Evolutionary conservation across 2,329 filamentous ascomycete species (phyloP).

Genomic region (Mollisia scopiformis): DNA sequence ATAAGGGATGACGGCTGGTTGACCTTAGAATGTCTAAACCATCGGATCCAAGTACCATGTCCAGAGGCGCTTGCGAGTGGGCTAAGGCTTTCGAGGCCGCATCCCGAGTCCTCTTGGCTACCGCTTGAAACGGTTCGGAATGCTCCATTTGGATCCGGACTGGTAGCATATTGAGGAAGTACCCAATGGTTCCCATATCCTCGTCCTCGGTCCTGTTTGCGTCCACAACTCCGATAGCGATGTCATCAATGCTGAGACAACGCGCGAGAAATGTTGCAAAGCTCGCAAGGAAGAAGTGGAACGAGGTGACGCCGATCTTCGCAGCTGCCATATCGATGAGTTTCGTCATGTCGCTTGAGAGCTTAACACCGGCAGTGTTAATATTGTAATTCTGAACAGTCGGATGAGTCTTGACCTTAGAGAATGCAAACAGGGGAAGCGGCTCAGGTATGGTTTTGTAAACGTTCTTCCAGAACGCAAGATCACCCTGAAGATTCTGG

Average conservation of each 20-base stretch:
- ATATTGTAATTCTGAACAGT: too few relatives aligned
- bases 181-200: neutral
- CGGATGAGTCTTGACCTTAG: too few relatives aligned
- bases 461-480: too few relatives aligned
- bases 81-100: neutral
- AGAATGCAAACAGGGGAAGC: too few relatives aligned
- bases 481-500: too few relatives aligned
- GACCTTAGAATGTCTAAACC: too few relatives aligned
- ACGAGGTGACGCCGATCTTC: neutral
- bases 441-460: too few relatives aligned
- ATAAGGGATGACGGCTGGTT: neutral
- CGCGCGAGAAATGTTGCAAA: neutral
- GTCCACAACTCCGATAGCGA: neutral
- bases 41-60: neutral
- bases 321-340: neutral
- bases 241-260: neutral
- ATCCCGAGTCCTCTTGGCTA: neutral
- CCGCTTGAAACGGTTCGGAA: neutral
- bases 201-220: neutral
- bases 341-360: too few relatives aligned
- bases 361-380: too few relatives aligned
- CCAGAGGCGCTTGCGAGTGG: neutral
- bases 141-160: neutral
- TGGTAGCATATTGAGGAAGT: neutral
- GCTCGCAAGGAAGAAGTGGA: neutral